These are phyloP conservation scores for Trypanosoma lewisi DNA, from an alignment of 208 protist genomes.

Conservation along the genomic window DNA sequence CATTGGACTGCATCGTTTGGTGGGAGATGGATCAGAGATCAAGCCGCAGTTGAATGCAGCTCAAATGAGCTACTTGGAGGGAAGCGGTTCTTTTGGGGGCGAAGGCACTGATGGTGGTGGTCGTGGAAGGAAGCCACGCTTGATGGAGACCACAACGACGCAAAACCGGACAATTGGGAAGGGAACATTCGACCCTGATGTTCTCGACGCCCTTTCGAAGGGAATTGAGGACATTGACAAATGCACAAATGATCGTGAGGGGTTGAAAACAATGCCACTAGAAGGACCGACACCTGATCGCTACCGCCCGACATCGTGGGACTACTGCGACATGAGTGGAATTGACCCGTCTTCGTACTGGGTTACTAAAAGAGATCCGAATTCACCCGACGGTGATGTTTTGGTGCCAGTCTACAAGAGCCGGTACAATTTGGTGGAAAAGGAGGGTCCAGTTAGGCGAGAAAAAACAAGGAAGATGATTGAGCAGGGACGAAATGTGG, in stretches of 20 bases:
- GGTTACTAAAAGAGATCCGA: constrained; percentile 42
- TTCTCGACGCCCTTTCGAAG: constrained; percentile 50
- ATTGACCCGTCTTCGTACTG: constrained; percentile 77
- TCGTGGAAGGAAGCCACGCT: constrained; percentile 46
- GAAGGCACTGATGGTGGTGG: constrained; percentile 3
- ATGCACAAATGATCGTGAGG: constrained; percentile 29
- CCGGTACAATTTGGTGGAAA: constrained; percentile 86
- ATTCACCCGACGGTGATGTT: constrained; percentile 25
- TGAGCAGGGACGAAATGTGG: constrained; percentile 49
- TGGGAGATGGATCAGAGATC: constrained; percentile 37
- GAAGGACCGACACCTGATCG: constrained; percentile 37
- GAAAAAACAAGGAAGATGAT: constrained; percentile 48
- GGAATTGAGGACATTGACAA: constrained; percentile 48
- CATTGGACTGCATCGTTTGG: constrained; percentile 61
- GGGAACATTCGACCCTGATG: constrained; percentile 58
- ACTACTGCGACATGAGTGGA: constrained; percentile 81
- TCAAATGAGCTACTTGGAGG: constrained; percentile 52
- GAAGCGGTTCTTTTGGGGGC: not conserved
- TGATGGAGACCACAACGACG: constrained; percentile 63
- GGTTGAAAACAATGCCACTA: constrained; percentile 57
- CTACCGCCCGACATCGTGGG: constrained; percentile 82
- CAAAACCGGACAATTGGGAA: constrained; percentile 57
- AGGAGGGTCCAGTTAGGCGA: constrained; percentile 68
- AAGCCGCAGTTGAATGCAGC: constrained; percentile 55
- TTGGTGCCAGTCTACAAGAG: constrained; percentile 74